Conservation (phyloP, 208 protist species). For the Tritrichomonas musculus region DNA sequence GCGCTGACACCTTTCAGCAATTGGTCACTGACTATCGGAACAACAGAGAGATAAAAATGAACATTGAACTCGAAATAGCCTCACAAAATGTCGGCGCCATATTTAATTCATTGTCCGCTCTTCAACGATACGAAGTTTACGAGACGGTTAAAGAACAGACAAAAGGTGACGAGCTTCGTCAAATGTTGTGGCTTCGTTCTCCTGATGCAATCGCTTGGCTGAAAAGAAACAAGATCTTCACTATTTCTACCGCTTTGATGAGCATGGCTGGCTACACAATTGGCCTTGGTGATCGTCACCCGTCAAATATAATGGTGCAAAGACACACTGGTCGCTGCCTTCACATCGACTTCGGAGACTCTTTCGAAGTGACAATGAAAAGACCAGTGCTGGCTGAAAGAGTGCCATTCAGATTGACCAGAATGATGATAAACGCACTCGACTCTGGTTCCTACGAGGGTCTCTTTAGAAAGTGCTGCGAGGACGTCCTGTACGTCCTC, state of each 20-base stretch:
- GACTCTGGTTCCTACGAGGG: constrained; percentile 62
- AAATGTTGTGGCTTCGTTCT: not conserved
- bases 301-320: constrained; percentile 43
- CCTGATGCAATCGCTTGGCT: not conserved
- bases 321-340: constrained; percentile 46
- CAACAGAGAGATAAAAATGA: not conserved
- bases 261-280: constrained; percentile 32
- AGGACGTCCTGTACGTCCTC: constrained; percentile 51
- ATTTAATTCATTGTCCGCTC: not conserved
- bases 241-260: constrained; percentile 11
- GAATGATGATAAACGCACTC: constrained; percentile 53
- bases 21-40: not conserved
- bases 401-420: constrained; percentile 55
- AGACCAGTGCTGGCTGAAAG: constrained; percentile 40
- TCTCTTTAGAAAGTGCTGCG: constrained; percentile 68
- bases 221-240: not conserved
- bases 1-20: constrained; percentile 12
- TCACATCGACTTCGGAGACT: constrained; percentile 51
- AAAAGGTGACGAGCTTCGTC: not conserved
- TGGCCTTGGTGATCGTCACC: constrained; percentile 31
- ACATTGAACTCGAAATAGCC: not conserved
- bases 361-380: constrained; percentile 46
- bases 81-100: not conserved
- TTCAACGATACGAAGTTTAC: not conserved
- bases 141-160: not conserved